A percentile compares a stretch with the other conserved stretches of the same genome.
phyloP scores from a whole-genome alignment of 331 rosid genomes.

The Quercus phellos region DNA sequence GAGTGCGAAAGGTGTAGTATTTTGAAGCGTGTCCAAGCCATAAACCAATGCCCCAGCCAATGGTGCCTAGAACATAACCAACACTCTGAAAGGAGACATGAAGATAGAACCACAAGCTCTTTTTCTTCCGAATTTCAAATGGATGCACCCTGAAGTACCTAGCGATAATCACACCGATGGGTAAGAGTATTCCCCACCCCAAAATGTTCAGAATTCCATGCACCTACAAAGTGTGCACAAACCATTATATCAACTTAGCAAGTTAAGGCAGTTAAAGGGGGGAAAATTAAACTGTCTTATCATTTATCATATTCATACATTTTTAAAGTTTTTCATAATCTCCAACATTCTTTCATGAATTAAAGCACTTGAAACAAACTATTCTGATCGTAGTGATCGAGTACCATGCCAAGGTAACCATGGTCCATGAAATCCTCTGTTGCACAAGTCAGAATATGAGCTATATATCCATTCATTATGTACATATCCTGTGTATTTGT shows the following conservation, averaged over 20 bases:
- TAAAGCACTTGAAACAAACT: too few relatives aligned
- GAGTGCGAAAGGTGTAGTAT: constrained; percentile 47
- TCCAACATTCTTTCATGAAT: too few relatives aligned
- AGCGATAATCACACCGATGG: constrained; percentile 60
- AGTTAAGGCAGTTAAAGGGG: too few relatives aligned
- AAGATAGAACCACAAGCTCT: not conserved
- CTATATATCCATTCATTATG: too few relatives aligned
- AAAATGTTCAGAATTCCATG: constrained; percentile 76
- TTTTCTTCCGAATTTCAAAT: not conserved
- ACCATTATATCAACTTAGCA: not conserved
- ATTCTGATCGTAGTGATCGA: too few relatives aligned
- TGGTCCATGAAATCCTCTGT: too few relatives aligned
- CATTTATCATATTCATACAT: too few relatives aligned
- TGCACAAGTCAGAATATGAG: too few relatives aligned
- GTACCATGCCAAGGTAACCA: too few relatives aligned
- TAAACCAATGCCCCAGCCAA: constrained; percentile 66
- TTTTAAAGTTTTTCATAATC: too few relatives aligned
- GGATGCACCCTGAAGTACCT: constrained; percentile 56
- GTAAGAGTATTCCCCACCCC: constrained; percentile 81
- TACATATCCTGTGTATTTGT: too few relatives aligned
- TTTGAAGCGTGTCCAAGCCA: constrained; percentile 65
- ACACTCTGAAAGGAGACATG: constrained; percentile 43
- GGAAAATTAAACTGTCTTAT: too few relatives aligned
- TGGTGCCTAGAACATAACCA: constrained; percentile 51
- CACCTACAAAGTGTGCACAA: constrained; percentile 28